Evolutionary conservation across 2,329 filamentous ascomycete genomes (phyloP), one percentile per base, ranked within the genome.

Genomic region (Westerdykella ornata): DNA sequence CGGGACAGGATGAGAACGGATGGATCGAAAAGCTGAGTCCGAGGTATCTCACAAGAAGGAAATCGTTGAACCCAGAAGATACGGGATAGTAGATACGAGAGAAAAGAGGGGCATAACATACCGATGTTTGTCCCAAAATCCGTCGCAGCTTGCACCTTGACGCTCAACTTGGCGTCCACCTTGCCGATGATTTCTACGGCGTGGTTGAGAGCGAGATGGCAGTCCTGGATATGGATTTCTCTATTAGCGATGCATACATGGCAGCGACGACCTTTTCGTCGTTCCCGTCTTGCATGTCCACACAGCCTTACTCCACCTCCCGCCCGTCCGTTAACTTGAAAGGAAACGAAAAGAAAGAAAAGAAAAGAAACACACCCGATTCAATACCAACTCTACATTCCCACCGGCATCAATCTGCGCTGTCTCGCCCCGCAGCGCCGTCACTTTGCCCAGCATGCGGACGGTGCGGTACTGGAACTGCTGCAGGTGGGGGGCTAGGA

Each of bases 391-490:
- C 1, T 81, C 85, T 18, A 96, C 78, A 16, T 80, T 76, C 0
- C 90, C 90, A 2, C 73, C 83, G 5, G 87, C 83, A 43, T 95
- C 88, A 20, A 97, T 77, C 5, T 81, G 80, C 0, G 88, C 90
- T 38, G 78, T 77, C 39, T 92, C 85, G 52, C 89, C 89, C 38
- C 82, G 82, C 17, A 97, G 74, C 57, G 92, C 82, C 3, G 79
- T 77, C 35, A 97, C 88, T 57, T 84, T 88, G 57, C 92, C 92
- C 4, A 94, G 75, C 41, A 97, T 74, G 55, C 88, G 88, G 48
- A 97, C 85, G 47, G 85, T 85, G 51, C 79, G 71, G 60, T 77
- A 68, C 37, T 70, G 67, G 70, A 89, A 94, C 59, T 75, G 75
- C 62, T 88, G 80, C 43, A 97, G 83, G 68, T 90, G 85, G 31